These are phyloP conservation scores for Pseudogymnoascus verrucosus DNA, from an alignment of 2,329 filamentous ascomycete genomes.

Conservation along the genomic window DNA sequence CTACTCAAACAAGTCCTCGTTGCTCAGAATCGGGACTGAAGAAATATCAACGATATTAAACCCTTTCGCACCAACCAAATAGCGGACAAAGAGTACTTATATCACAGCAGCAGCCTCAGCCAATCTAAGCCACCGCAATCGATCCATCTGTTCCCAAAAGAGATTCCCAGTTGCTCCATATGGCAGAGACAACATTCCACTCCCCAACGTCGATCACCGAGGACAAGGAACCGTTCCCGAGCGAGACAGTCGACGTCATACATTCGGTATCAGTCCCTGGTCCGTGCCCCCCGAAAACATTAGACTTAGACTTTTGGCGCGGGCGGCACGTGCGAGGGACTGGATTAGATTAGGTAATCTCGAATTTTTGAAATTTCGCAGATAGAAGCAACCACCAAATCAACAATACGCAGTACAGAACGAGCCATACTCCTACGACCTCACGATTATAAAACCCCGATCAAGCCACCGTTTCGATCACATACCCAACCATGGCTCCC, in stretches of 20 bases:
- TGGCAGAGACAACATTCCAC: neutral
- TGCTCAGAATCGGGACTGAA: neutral
- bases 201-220: neutral
- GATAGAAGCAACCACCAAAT: neutral
- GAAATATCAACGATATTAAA: neutral
- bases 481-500: neutral
- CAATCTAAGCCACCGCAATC: neutral
- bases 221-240: neutral
- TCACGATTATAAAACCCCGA: neutral
- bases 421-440: neutral
- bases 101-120: neutral
- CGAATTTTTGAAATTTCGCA: neutral
- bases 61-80: neutral
- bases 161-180: neutral
- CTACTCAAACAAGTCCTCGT: neutral
- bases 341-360: neutral
- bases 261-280: neutral
- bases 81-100: neutral
- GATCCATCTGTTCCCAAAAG: neutral
- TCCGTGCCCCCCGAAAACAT: neutral
- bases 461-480: neutral
- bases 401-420: neutral
- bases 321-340: neutral
- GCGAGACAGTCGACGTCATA: neutral
- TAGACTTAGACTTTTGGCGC: neutral